Percentiles rank a stretch among this genome's conserved stretches.
phyloP scores from a whole-genome alignment of 495 filamentous ascomycete species.

The Recurvomyces mirabilis region DNA sequence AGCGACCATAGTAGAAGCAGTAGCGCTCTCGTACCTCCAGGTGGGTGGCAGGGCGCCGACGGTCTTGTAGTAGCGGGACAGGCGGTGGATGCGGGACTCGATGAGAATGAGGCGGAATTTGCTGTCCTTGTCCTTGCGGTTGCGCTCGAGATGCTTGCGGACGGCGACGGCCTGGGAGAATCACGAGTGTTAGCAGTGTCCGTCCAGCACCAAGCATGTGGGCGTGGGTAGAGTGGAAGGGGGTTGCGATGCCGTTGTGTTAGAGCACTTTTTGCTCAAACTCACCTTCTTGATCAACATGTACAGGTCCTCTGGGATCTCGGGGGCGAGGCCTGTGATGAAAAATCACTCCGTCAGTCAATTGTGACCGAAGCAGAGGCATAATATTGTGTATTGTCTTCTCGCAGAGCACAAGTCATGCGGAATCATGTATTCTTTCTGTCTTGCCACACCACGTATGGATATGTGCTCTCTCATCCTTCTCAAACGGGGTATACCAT shows the following conservation, averaged over 20 bases:
- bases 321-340: conserved; percentile 80
- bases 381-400: conserved; percentile 25
- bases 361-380: conserved; percentile 91
- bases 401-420: background rate
- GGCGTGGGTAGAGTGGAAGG: no score
- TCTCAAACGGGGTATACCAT: conserved; percentile 35
- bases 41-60: conserved; percentile 95
- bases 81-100: conserved; percentile 98
- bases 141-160: conserved; percentile 99
- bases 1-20: conserved; percentile 45
- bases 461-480: no score
- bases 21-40: conserved; percentile 74
- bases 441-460: no score
- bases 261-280: no score
- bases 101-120: conserved; percentile 99
- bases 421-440: conserved; percentile 13
- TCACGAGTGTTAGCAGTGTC: no score
- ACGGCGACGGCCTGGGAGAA: conserved; percentile 79
- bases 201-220: no score
- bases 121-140: conserved; percentile 99
- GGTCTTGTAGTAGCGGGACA: conserved; percentile 96
- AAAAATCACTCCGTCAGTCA: conserved; percentile 88
- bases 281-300: conserved; percentile 98
- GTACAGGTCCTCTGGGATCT: conserved; percentile 95
- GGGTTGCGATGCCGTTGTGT: no score